Base-by-base conservation (phyloP, 2,329 filamentous ascomycete genomes). In the Berkeleyomyces rouxiae region DNA sequence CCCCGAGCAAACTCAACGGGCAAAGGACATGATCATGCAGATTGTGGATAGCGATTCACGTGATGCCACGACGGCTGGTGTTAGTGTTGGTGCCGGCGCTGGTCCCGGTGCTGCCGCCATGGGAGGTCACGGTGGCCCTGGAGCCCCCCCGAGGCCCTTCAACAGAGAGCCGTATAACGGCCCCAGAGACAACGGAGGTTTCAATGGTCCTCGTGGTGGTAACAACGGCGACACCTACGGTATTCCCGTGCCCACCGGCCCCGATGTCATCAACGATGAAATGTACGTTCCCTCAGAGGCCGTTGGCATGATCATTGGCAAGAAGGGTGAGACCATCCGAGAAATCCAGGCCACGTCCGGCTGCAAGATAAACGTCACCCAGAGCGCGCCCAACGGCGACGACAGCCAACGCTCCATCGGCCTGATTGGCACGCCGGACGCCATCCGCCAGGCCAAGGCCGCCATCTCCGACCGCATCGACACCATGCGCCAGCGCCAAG, bases 241-340 rank as follows among this genome's bases (percentile, higher is more conserved):
- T n/a, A 64, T 64, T 44, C 63, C 63, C 37, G 59, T 64, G 33
- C 63, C 63, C 53, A 64, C 63, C 10, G 75, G 73, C 3, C 71
- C 72, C 33, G 86, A 88, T 67, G 92, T 91, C 76, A 80, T 87
- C 69, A 90, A 86, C 69, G 89, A 96, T 70, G 85, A 83, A 47
- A 89, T 96, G 66, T 85, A 83, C 67, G 90, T 96, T 7, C 90
- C 90, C 10, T 92, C 90, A 31, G 90, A 96, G 71, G 87, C 90
- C 4, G 90, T 96, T 62, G 90, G 90, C 65, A 96, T 96, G 90
- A 95, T 96, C 67, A 96, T 96, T 65, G 90, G 91, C 67, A 95
- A 95, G 77, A 88, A 89, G 63, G 90, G 90, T 67, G 90, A 96
- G 75, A 95, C 90, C 0, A 96, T 96, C 71, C 90, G 91, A 67